Percentiles rank a stretch among this genome's conserved stretches.
phyloP scores from a whole-genome alignment of 2,329 filamentous ascomycete genomes.

The Raffaelea ambrosiae region DNA sequence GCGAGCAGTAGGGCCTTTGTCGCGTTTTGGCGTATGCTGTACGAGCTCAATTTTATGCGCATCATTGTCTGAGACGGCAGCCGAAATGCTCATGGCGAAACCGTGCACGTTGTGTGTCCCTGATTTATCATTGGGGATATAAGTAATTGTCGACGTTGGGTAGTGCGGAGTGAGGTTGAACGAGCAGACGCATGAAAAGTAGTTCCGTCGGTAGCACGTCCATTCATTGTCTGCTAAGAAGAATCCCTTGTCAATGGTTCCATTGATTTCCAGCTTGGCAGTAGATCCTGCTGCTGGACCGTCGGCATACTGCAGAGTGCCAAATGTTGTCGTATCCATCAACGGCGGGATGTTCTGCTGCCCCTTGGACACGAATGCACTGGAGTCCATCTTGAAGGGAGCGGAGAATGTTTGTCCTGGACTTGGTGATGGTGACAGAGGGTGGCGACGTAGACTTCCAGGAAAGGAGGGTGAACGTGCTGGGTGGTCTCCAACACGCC shows the following conservation, averaged over 20 bases:
- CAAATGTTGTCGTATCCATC: constrained; percentile 39
- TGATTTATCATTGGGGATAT: constrained; percentile 40
- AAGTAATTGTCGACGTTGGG: constrained; percentile 36
- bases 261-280: constrained; percentile 65
- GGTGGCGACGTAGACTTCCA: constrained; percentile 37
- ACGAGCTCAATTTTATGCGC: constrained; percentile 76
- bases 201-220: constrained; percentile 90
- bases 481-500: constrained; percentile 39
- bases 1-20: constrained; percentile 73
- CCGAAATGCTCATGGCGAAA: constrained; percentile 79
- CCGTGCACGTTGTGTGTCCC: constrained; percentile 59
- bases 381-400: constrained; percentile 43
- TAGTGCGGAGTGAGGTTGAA: constrained; percentile 58
- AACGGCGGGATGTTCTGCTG: constrained; percentile 45
- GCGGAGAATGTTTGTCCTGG: constrained; percentile 36
- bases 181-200: constrained; percentile 78
- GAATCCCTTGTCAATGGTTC: constrained; percentile 83
- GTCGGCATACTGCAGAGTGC: constrained; percentile 54
- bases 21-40: constrained; percentile 84
- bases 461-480: constrained; percentile 44
- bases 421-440: constrained; percentile 44
- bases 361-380: constrained; percentile 30
- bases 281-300: constrained; percentile 31
- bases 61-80: constrained; percentile 67
- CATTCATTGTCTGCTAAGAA: constrained; percentile 74